phyloP scores from a whole-genome alignment of 2,329 filamentous ascomycete genomes.

The Chalara sp. region DNA sequence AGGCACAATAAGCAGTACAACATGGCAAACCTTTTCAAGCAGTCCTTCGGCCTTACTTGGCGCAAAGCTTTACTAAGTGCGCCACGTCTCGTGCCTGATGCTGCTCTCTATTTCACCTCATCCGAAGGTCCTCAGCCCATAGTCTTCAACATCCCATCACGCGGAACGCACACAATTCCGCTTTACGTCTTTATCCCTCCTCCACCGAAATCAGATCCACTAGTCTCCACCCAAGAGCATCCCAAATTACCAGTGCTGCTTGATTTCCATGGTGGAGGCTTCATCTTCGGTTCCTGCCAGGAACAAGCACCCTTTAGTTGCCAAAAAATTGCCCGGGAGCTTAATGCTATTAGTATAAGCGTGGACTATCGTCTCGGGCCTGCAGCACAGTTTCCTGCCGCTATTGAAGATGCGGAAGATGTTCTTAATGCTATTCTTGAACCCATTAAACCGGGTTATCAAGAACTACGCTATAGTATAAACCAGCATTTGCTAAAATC shows the following conservation, averaged over 20 bases:
- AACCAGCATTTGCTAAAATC: background rate
- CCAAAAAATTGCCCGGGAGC: background rate
- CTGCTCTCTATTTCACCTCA: background rate
- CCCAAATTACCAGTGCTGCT: background rate
- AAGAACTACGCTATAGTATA: background rate
- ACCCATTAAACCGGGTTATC: background rate
- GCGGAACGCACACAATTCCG: background rate
- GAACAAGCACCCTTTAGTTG: conserved; percentile 1
- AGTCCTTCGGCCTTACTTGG: background rate
- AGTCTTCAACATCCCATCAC: background rate
- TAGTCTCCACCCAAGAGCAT: background rate
- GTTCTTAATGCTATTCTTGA: conserved; percentile 1
- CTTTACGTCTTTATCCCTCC: background rate
- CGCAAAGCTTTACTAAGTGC: background rate
- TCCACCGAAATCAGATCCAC: background rate
- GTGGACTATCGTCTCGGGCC: conserved; percentile 1
- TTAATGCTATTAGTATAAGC: background rate
- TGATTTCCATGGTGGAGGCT: conserved; percentile 1
- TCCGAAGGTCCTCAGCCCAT: background rate
- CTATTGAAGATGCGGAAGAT: conserved; percentile 1
- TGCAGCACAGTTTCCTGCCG: background rate
- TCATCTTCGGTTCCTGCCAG: conserved; percentile 1
- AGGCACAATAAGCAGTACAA: background rate
- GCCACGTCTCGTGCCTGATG: background rate
- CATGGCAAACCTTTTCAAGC: background rate